phyloP scores from a whole-genome alignment of 169 alveolate species.

The Plasmodium knowlesi region DNA sequence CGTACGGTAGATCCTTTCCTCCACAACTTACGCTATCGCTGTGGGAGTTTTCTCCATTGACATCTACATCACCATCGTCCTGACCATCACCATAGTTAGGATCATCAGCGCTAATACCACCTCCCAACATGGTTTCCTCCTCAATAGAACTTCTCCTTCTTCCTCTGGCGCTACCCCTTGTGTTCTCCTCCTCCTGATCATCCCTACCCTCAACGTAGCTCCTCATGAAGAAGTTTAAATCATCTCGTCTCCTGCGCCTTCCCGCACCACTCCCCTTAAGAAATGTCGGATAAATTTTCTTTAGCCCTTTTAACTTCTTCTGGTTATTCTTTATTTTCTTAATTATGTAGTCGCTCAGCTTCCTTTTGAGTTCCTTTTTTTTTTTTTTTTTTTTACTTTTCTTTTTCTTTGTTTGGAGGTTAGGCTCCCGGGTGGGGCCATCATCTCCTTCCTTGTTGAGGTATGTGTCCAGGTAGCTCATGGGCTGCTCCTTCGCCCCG shows the following conservation, averaged over 20 bases:
- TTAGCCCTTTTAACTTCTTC: slow-evolving; percentile 39
- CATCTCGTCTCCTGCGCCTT: slow-evolving; percentile 19
- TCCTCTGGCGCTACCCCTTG: background rate
- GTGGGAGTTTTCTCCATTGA: background rate
- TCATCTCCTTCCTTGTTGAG: background rate
- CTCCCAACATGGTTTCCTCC: background rate
- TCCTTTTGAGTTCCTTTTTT: slow-evolving; percentile 27
- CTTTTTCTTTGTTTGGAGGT: background rate
- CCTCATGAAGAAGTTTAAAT: slow-evolving; percentile 29
- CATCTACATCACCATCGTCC: background rate
- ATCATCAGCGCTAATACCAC: background rate
- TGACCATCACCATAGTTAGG: background rate
- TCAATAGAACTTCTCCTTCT: background rate
- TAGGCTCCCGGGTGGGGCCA: background rate
- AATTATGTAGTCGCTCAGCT: slow-evolving; percentile 53
- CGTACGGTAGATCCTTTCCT: background rate
- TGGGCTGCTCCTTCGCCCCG: background rate
- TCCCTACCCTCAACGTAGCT: slow-evolving; percentile 23
- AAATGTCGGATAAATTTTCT: slow-evolving; percentile 25
- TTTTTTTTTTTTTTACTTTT: slow-evolving; percentile 1
- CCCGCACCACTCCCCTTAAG: background rate
- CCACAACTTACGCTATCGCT: background rate
- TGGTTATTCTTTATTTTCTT: slow-evolving; percentile 38
- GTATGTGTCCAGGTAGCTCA: slow-evolving; percentile 9
- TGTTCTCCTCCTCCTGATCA: background rate